These are phyloP conservation scores for Tricholoma furcatifolium DNA, from an alignment of 768 basidiomycete species.

Conservation along the genomic window DNA sequence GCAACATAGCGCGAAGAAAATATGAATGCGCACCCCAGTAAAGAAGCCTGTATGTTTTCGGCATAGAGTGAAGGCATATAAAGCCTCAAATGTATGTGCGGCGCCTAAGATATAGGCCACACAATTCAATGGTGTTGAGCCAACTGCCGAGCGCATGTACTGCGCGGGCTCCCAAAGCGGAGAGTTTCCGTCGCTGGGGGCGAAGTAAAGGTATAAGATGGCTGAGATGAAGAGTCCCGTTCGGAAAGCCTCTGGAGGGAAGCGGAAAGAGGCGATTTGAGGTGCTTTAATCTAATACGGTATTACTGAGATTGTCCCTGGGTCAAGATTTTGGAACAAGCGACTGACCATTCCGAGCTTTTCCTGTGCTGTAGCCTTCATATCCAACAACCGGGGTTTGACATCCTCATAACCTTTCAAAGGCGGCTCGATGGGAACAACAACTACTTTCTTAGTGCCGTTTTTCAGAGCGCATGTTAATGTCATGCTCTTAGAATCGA, in stretches of 20 bases:
- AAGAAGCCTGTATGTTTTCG: slow-evolving; percentile 50
- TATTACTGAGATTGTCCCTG: not conserved
- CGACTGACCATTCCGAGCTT: slow-evolving; percentile 70
- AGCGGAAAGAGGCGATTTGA: slow-evolving; percentile 52
- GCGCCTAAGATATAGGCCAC: slow-evolving; percentile 31
- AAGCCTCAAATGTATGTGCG: slow-evolving; percentile 44
- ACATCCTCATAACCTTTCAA: slow-evolving; percentile 77
- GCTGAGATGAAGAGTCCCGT: slow-evolving; percentile 25
- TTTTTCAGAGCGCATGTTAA: slow-evolving; percentile 59
- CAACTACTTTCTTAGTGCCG: slow-evolving; percentile 46
- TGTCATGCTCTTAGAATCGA: slow-evolving; percentile 52
- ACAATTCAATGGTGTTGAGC: slow-evolving; percentile 26
- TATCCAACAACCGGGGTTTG: slow-evolving; percentile 73
- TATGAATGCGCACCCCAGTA: slow-evolving; percentile 29
- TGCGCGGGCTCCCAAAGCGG: slow-evolving; percentile 32
- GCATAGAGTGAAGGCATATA: slow-evolving; percentile 49
- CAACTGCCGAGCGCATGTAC: slow-evolving; percentile 28
- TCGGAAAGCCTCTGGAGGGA: slow-evolving; percentile 33
- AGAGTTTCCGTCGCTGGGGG: slow-evolving; percentile 23
- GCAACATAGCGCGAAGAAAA: not conserved
- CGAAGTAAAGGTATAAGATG: slow-evolving; percentile 31
- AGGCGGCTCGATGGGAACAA: slow-evolving; percentile 67
- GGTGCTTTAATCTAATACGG: slow-evolving; percentile 56
- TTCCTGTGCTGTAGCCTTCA: slow-evolving; percentile 82
- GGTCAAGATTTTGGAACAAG: no score